Percentiles rank a stretch among this genome's conserved stretches.
Conservation (phyloP, 2,329 filamentous ascomycete genomes). For the Thielaviopsis populi region DNA sequence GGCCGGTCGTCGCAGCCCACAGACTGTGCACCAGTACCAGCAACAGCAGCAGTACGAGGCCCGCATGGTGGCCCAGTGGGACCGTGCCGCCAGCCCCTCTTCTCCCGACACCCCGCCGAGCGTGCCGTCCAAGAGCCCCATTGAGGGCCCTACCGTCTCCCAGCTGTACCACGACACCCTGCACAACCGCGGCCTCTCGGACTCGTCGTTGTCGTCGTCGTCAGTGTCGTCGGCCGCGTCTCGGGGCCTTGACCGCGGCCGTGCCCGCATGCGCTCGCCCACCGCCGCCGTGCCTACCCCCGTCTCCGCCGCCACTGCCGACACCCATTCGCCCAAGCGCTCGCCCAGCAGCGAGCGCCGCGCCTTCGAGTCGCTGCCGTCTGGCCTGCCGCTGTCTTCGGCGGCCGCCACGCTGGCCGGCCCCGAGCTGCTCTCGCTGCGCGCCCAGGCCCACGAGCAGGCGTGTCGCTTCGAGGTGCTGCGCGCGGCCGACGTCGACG, state of each 20-base stretch:
- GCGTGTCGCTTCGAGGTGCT: constrained; percentile 51
- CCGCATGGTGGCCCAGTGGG: neutral
- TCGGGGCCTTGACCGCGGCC: constrained; percentile 45
- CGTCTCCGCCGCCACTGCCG: constrained; percentile 18
- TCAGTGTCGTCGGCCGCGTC: neutral
- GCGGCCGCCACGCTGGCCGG: constrained; percentile 33
- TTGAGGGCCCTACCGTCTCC: neutral
- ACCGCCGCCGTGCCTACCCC: constrained; percentile 24
- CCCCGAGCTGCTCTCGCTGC: constrained; percentile 36
- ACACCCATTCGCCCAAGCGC: constrained; percentile 30
- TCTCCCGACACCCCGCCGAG: constrained; percentile 7
- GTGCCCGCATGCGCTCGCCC: constrained; percentile 39
- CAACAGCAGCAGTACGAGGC: neutral
- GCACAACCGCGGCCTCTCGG: constrained; percentile 41
- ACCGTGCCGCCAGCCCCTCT: constrained; percentile 5
- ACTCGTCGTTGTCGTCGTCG: constrained; percentile 22
- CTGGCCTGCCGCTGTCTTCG: constrained; percentile 40
- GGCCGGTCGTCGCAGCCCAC: neutral
- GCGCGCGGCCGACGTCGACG: constrained; percentile 44
- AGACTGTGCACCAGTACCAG: neutral
- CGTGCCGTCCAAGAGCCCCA: constrained; percentile 7
- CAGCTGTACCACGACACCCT: neutral
- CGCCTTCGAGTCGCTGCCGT: constrained; percentile 46
- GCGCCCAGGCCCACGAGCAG: constrained; percentile 47
- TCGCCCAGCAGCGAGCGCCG: constrained; percentile 38